Evolutionary conservation across 2,329 filamentous ascomycete species (phyloP), one percentile per base, ranked within the genome.

Genomic region (Saccharata proteae): DNA sequence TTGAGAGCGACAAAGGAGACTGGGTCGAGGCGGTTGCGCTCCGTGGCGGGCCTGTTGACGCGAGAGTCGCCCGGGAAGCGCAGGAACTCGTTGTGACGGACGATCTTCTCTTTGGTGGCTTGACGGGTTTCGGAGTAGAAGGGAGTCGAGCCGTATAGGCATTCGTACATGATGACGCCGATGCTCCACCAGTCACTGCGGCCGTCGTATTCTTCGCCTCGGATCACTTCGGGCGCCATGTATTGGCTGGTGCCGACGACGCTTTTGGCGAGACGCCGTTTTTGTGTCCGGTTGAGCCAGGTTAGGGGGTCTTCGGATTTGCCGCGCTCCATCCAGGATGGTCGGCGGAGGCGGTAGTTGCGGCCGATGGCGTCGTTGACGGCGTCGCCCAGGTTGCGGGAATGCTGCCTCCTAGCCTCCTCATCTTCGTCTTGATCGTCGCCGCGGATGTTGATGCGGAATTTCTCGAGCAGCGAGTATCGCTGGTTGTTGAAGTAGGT

Each of bases 171-270:
- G 48, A 96, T 94, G 49, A 96, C 76, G 32, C 85, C 88, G 44
- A 96, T 73, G 57, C 86, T 94, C 88, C 82, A 96, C 84, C 72
- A 96, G 57, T 96, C 88, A 57, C 88, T 96, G 48, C 88, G 71
- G 17, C 82, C 88, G 57, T 96, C 90, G 53, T 96, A 96, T 21
- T 69, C 61, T 29, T 84, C 71, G 16, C 86, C 83, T 41, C 71
- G 65, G 36, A 94, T 77, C 12, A 96, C 82, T 60, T 96, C 90
- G 2, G 88, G 88, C 1, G 90, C 88, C 90, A 94, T 96, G 61
- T 96, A 96, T 51, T 94, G 88, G 51, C 85, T 93, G 3, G 90
- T 96, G 3, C 88, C 88, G 8, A 96, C 88, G 1, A 93, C 76
- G 26, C 85, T 93, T 43, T 77, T 73, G 2, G 88, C 88, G 19